Evolutionary conservation across 225 moss, liverwort and hornwort genomes (phyloP).

Genomic region (Pseudisothecium myosuroides): DNA sequence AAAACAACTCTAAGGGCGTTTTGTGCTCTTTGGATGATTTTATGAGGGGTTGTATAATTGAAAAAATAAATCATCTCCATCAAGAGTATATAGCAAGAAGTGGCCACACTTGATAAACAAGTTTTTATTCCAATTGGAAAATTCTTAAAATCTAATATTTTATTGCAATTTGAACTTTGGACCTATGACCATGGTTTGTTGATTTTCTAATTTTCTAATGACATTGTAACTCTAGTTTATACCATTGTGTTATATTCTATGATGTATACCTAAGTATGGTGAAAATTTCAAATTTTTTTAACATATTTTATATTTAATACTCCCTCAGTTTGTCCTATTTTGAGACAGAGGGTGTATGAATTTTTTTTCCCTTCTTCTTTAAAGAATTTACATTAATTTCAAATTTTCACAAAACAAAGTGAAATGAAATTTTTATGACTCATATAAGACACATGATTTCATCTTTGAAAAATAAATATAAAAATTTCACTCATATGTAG

Average conservation of each 20-base stretch:
- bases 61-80: no score
- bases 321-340: no score
- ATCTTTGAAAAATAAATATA: background rate
- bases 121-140: background rate
- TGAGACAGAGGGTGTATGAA: no score
- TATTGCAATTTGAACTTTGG: background rate
- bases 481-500: background rate
- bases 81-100: no score
- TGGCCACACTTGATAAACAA: accelerated
- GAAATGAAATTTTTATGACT: background rate
- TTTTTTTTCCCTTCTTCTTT: background rate
- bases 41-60: accelerated
- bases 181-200: background rate
- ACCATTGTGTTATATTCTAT: background rate
- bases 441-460: no score
- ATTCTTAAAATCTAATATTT: no score
- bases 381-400: background rate
- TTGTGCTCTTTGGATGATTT: background rate
- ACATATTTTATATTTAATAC: background rate
- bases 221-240: background rate
- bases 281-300: background rate
- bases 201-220: background rate
- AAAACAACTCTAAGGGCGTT: accelerated
- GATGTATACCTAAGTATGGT: background rate
- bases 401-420: background rate